Evolutionary conservation across 345 rosid genomes (phyloP), one percentile per base, ranked within the genome.

Genomic region (Acer yangbiense): DNA sequence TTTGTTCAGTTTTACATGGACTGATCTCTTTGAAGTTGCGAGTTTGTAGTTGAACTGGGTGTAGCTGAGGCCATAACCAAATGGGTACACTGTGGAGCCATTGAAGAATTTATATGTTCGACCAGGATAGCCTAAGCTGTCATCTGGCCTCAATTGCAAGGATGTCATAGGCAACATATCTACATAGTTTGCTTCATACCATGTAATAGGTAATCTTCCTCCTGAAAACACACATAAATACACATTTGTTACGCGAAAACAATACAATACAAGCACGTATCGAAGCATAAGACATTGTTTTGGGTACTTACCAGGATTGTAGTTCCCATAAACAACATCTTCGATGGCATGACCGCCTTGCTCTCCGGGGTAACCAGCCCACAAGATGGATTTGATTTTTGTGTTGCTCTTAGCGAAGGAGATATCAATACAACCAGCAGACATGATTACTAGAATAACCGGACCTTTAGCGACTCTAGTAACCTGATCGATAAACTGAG

Each of bases 321-420:
- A 79, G 17, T 83, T 72, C 35, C 97, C 94, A 29, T 84, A 91
- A 35, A 91, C 79, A 75, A 87, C 83, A 72, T 91, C 94, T 16
- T 92, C 93, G 23, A 93, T 88, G 65, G 91, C 98, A 0, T 1
- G 82, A 2, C 93, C 94, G 6, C 98, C 98, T 69, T 87, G 88
- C 50, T 91, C 85, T 65, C 94, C 98, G 9, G 98, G 96, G 50
- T 88, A 88, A 29, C 94, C 94, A 10, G 84, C 97, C 94, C 97
- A 92, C 39, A 90, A 41, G 43, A 90, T 86, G 20, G 85, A 82
- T 0, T 71, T 25, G 27, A 90, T 82, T 3, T 85, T 85, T 0
- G 23, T 17, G 27, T 86, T 80, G 1, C 69, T 29, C 76, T 81
- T 85, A n/a, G 86, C 87, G 16, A 88, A 90, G 0, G 85, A 72